Evolutionary conservation across 2,329 filamentous ascomycete genomes (phyloP).

Genomic region (Cladosporium austrohemisphaericum): DNA sequence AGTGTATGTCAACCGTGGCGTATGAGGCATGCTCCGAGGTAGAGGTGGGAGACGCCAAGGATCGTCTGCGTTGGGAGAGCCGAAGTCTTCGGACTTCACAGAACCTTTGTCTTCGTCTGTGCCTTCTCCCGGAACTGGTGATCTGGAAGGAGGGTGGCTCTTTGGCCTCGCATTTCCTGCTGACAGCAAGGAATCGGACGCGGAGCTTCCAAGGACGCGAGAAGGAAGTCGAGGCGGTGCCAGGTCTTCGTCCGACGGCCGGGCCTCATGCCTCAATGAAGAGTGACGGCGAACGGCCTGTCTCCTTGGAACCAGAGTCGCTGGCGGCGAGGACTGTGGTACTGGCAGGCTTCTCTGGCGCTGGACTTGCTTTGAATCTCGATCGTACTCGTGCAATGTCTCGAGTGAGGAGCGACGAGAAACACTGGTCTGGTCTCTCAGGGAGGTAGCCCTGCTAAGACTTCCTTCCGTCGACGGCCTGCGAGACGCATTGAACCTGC

Average conservation of each 20-base stretch:
- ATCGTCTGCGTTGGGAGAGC: conserved; percentile 10
- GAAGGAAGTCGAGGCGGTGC: neutral
- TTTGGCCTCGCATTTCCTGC: conserved; percentile 5
- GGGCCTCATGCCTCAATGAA: conserved; percentile 22
- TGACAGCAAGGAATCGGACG: neutral
- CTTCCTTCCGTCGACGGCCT: neutral
- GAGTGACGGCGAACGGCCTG: conserved; percentile 20
- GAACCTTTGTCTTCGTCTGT: neutral
- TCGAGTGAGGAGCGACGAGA: conserved; percentile 5
- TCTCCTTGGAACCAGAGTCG: conserved; percentile 1
- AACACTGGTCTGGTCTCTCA: neutral
- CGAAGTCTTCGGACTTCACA: neutral
- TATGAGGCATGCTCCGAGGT: conserved; percentile 10
- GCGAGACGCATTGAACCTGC: neutral
- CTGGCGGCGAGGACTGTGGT: neutral
- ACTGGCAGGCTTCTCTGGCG: neutral
- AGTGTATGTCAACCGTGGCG: neutral
- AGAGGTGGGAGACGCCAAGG: conserved; percentile 22
- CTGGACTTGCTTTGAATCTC: neutral
- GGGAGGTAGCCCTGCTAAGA: neutral
- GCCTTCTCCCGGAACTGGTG: neutral
- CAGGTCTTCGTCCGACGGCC: conserved; percentile 14
- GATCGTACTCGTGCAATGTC: conserved; percentile 7
- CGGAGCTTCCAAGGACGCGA: neutral
- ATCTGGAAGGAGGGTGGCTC: conserved; percentile 15